These are phyloP conservation scores for Penicillium sp. DNA, from an alignment of 2,329 filamentous ascomycete genomes.

Conservation along the genomic window DNA sequence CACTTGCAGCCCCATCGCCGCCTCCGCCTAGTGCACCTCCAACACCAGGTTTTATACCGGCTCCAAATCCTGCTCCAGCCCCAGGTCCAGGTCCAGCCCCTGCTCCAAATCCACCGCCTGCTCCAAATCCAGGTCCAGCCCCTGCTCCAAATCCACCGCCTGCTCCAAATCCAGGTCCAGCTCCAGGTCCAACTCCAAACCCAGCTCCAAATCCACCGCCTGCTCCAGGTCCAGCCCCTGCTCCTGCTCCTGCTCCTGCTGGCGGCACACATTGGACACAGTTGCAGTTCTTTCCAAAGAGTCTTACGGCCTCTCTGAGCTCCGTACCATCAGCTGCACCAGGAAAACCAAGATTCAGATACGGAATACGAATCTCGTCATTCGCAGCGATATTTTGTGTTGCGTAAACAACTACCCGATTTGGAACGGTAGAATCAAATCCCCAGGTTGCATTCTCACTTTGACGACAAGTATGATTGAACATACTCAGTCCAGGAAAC, in stretches of 20 bases:
- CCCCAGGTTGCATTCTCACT: constrained; percentile 32
- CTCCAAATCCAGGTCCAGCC: neutral
- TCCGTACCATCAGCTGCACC: neutral
- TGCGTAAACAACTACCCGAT: constrained; percentile 34
- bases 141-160: neutral
- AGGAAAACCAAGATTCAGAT: constrained; percentile 12
- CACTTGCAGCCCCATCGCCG: neutral
- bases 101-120: too few relatives aligned
- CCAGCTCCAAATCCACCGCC: neutral
- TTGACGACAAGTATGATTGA: constrained; percentile 29
- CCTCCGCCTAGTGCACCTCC: neutral
- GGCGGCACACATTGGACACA: constrained; percentile 4
- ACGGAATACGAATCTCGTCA: constrained; percentile 30
- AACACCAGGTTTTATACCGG: neutral
- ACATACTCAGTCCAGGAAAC: constrained; percentile 35
- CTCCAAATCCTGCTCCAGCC: too few relatives aligned
- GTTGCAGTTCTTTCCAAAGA: constrained; percentile 19
- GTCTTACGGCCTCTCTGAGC: constrained; percentile 6
- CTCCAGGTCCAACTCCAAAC: neutral
- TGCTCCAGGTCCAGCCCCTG: neutral
- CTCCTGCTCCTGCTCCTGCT: neutral
- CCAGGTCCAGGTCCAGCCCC: too few relatives aligned
- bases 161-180: neutral
- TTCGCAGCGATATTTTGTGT: constrained; percentile 21
- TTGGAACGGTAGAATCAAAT: constrained; percentile 29